Conservation (phyloP, 257 asterid species). For the Solanum tarijense region DNA sequence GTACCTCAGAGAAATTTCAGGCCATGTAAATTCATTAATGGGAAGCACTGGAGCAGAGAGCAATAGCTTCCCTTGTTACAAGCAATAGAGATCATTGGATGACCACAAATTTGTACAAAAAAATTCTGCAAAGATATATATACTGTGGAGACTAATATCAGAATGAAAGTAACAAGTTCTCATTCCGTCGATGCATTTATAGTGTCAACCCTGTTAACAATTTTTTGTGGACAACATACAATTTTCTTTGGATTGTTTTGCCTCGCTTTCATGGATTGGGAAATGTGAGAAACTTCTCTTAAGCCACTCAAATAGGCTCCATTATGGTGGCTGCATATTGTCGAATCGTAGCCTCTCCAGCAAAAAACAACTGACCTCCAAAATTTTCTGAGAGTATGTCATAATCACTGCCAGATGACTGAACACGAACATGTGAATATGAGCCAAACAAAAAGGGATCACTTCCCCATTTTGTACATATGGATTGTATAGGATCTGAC, state of each 20-base stretch:
- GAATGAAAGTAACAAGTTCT: too few relatives aligned
- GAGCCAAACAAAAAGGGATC: slow-evolving; percentile 74
- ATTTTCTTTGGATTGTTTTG: slow-evolving; percentile 25
- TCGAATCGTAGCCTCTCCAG: slow-evolving; percentile 75
- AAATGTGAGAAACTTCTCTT: slow-evolving; percentile 66
- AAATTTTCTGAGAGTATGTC: slow-evolving; percentile 61
- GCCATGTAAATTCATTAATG: too few relatives aligned
- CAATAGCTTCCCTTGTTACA: too few relatives aligned
- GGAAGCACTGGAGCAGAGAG: too few relatives aligned
- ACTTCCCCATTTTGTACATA: slow-evolving; percentile 76
- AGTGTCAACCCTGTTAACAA: too few relatives aligned
- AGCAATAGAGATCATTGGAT: too few relatives aligned
- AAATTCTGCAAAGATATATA: too few relatives aligned
- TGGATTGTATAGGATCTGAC: slow-evolving; percentile 70
- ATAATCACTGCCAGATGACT: slow-evolving; percentile 69
- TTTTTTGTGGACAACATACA: not conserved
- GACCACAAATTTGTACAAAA: too few relatives aligned
- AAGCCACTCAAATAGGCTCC: slow-evolving; percentile 84
- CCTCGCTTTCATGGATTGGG: slow-evolving; percentile 25
- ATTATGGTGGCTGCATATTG: slow-evolving; percentile 85
- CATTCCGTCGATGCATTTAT: too few relatives aligned
- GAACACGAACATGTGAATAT: slow-evolving; percentile 61
- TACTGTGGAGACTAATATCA: too few relatives aligned
- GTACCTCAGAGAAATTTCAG: too few relatives aligned
- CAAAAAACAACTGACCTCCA: slow-evolving; percentile 48